phyloP scores from a whole-genome alignment of 176 grass and related monocot species.

The Rhipidocladum racemiflorum region DNA sequence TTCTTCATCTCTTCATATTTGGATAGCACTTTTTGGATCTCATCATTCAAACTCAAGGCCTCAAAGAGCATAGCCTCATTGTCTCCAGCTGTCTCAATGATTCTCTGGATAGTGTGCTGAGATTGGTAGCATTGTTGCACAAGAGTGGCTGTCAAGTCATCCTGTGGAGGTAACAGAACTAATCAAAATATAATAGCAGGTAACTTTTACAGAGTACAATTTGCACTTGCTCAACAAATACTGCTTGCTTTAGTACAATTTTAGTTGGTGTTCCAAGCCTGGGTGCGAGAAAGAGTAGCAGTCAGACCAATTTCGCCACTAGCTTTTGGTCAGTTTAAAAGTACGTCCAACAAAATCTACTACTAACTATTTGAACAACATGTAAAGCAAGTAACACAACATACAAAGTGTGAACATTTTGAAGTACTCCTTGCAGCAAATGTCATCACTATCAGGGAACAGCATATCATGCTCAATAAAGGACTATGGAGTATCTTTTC shows the following conservation, averaged over 20 bases:
- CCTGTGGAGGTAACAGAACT: conserved; percentile 42
- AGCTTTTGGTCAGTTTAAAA: background rate
- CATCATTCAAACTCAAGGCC: conserved; percentile 93
- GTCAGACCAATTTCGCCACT: background rate
- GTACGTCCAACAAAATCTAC: background rate
- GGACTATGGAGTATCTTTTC: background rate
- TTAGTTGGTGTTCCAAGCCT: conserved; percentile 14
- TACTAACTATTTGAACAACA: background rate
- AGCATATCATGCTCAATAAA: conserved; percentile 18
- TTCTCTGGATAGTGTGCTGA: conserved; percentile 84
- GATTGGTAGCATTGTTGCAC: conserved; percentile 86
- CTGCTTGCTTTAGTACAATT: background rate
- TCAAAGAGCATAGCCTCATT: conserved; percentile 89
- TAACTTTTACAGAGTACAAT: conserved; percentile 6
- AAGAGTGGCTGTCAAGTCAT: conserved; percentile 83
- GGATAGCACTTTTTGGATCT: conserved; percentile 76
- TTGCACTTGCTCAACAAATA: background rate
- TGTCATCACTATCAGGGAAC: conserved; percentile 2
- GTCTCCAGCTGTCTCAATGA: conserved; percentile 74
- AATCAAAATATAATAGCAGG: conserved; percentile 18
- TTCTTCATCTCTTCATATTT: conserved; percentile 83
- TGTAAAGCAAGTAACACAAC: background rate
- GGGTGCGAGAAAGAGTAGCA: conserved; percentile 16
- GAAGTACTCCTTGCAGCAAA: background rate
- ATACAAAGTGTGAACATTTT: background rate